phyloP scores from a whole-genome alignment of 2,329 filamentous ascomycete species.

The Sporothrix protearum region DNA sequence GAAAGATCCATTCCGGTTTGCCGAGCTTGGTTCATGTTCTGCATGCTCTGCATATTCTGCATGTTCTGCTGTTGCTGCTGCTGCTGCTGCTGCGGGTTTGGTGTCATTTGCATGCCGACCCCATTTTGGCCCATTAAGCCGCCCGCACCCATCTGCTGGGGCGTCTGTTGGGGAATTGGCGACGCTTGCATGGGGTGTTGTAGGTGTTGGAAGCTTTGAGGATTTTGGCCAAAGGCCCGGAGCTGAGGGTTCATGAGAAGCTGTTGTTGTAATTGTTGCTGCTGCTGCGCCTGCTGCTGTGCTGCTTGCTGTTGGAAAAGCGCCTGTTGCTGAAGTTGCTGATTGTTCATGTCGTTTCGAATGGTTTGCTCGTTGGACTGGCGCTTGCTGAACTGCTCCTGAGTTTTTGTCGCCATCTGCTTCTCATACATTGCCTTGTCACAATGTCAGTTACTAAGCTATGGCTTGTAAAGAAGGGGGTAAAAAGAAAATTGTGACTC shows the following conservation, averaged over 20 bases:
- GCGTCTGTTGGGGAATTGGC: conserved; percentile 48
- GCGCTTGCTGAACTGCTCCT: conserved; percentile 50
- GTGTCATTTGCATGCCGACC: conserved; percentile 41
- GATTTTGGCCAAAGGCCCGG: conserved; percentile 37
- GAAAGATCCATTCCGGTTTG: conserved; percentile 37
- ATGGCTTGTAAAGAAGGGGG: not conserved
- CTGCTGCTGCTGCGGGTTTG: conserved; percentile 38
- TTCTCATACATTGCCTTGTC: conserved; percentile 50
- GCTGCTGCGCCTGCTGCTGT: conserved; percentile 35
- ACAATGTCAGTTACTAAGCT: conserved; percentile 28
- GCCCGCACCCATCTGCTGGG: conserved; percentile 42
- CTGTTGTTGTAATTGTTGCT: conserved; percentile 39
- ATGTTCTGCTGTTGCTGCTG: conserved; percentile 31
- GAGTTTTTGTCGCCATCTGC: conserved; percentile 44
- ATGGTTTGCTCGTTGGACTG: conserved; percentile 49
- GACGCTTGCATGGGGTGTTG: conserved; percentile 58
- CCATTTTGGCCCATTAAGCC: conserved; percentile 32
- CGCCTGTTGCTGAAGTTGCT: conserved; percentile 37
- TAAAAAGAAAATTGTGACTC: conserved; percentile 18
- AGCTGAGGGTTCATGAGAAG: conserved; percentile 43
- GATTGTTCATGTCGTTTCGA: conserved; percentile 48
- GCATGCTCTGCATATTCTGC: conserved; percentile 36
- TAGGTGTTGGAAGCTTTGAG: conserved; percentile 54
- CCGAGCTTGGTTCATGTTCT: conserved; percentile 36
- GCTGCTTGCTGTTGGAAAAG: conserved; percentile 31